A percentile compares a stretch with the other conserved stretches of the same genome.
Conservation (phyloP, 2,329 filamentous ascomycete species). For the Fusarium haematococcum region DNA sequence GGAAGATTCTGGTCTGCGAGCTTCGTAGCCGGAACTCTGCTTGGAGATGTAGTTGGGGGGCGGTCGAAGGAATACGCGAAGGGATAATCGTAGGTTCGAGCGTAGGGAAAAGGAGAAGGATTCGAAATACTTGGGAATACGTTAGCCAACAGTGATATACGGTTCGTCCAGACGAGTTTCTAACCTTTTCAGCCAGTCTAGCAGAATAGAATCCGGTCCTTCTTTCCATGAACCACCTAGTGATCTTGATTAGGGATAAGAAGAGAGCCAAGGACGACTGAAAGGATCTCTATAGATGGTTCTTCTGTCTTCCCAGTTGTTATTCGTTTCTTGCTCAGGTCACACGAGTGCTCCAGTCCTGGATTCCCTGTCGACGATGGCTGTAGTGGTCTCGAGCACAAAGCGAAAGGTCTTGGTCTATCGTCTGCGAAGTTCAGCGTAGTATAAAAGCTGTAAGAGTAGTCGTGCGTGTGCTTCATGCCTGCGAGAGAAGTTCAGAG, state of each 20-base stretch:
- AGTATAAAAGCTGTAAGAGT: background rate
- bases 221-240: background rate
- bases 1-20: background rate
- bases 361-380: background rate
- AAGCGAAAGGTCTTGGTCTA: background rate
- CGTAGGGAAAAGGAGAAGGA: background rate
- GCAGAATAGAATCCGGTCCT: background rate
- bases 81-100: background rate
- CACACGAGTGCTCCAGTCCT: background rate
- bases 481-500: background rate
- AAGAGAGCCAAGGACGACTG: background rate
- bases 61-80: background rate
- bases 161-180: background rate
- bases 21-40: background rate
- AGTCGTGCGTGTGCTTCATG: background rate
- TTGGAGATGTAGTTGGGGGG: background rate
- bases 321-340: background rate
- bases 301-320: background rate
- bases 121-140: background rate
- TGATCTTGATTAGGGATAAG: background rate
- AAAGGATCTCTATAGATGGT: background rate
- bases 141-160: background rate
- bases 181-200: background rate
- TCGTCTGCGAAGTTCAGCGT: background rate
- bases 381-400: background rate